These are phyloP conservation scores for Pestalotiopsis fici DNA, from an alignment of 2,329 filamentous ascomycete species.

Conservation along the genomic window DNA sequence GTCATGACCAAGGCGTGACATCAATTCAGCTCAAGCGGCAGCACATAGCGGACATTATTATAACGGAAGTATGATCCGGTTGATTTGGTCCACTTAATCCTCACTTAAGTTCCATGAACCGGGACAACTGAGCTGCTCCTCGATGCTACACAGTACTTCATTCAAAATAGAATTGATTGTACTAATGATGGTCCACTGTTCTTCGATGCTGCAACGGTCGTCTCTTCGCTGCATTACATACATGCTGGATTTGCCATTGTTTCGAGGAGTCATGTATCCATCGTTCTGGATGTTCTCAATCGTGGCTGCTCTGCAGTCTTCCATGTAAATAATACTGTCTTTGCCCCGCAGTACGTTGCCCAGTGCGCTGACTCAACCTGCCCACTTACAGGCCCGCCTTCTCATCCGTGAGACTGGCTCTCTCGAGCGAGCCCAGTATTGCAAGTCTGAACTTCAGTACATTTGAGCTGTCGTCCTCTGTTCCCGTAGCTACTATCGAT, in stretches of 20 bases:
- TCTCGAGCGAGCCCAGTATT: not conserved
- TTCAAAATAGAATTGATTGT: not conserved
- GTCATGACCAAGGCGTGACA: too few relatives aligned
- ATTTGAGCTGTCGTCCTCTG: not conserved
- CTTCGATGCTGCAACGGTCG: not conserved
- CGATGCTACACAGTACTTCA: not conserved
- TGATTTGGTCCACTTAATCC: not conserved
- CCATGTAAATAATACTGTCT: not conserved
- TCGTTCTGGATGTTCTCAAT: not conserved
- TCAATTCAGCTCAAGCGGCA: too few relatives aligned
- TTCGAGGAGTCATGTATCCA: not conserved
- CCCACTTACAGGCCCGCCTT: not conserved
- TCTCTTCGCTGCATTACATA: not conserved
- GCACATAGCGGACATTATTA: too few relatives aligned
- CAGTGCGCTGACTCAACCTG: not conserved
- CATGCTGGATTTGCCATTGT: not conserved
- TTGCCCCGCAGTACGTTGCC: not conserved
- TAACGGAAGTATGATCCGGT: too few relatives aligned
- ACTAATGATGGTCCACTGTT: not conserved
- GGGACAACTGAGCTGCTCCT: not conserved
- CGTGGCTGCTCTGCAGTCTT: not conserved
- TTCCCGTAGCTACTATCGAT: conserved; percentile 24
- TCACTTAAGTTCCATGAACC: not conserved
- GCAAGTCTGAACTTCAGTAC: not conserved
- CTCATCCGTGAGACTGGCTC: not conserved